Base-by-base conservation (phyloP, 163 green algal species). In the Chlamydomonas reinhardtii region DNA sequence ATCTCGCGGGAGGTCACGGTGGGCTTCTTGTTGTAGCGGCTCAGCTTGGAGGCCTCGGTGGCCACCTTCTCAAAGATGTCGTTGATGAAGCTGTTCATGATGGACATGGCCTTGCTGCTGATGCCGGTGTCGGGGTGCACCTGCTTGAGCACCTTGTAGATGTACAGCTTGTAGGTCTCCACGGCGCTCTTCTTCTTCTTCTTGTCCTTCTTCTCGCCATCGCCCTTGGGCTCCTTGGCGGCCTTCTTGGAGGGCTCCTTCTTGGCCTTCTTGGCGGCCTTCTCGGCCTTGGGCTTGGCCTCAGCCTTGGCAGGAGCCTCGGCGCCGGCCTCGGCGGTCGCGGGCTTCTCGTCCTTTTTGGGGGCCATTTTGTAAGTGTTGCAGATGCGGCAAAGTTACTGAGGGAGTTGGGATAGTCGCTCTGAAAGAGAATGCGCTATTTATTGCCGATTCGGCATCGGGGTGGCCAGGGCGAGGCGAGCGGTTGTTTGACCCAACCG, bases 51-150 rank as follows among this genome's bases (percentile, higher is more conserved):
- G 43, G 96, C 94, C 93, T 98, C 95, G 48, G 89, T 94, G 84
- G 96, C 96, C 68, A 98, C 96, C 93, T 97, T 97, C 86, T 98
- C 95, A 83, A 98, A 98, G 86, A 97, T 94, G 93, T 98, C 96
- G 84, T 95, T 96, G 90, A 97, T 96, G 92, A 98, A 97, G 8
- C 37, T 66, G 95, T 97, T 98, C 87, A 95, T 94, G 87, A 95
- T 95, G 61, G 84, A 91, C 88, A 95, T 95, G 59, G 92, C 91
- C 91, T 95, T 95, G 83, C 84, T 92, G 89, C 68, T 89, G 85
- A 95, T 92, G 70, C 95, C 95, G 64, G 94, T 97, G 91, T 98
- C 95, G 62, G 95, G 95, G 93, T 98, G 95, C 32, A 83, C 83
- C 74, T 89, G 83, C 83, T 89, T 89, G 62, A 89, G 68, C 74